These are phyloP conservation scores for Mycena latifolia DNA, from an alignment of 768 basidiomycete species.

Conservation along the genomic window DNA sequence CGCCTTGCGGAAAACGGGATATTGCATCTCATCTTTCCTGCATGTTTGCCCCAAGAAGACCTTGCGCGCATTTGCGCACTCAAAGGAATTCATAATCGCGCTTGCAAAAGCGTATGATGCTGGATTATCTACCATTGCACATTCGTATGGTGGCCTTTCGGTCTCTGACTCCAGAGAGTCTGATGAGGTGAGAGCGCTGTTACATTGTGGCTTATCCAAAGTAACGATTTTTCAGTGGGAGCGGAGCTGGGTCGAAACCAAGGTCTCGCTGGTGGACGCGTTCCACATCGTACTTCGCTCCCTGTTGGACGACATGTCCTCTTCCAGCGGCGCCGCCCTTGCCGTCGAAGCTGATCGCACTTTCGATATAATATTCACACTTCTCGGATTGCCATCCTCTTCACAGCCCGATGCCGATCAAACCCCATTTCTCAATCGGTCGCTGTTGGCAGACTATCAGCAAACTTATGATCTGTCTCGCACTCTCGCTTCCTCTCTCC, in stretches of 20 bases:
- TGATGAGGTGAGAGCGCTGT: constrained; percentile 41
- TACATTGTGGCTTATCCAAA: too few species aligned
- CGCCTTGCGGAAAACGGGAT: constrained; percentile 71
- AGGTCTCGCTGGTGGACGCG: constrained; percentile 76
- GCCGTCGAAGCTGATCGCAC: constrained; percentile 63
- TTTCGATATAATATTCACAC: constrained; percentile 69
- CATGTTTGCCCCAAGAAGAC: constrained; percentile 62
- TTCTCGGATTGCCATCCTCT: constrained; percentile 62
- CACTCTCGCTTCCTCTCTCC: constrained; percentile 60
- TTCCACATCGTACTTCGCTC: constrained; percentile 71
- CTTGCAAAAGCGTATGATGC: constrained; percentile 72
- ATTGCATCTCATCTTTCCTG: constrained; percentile 68
- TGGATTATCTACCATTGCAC: constrained; percentile 66
- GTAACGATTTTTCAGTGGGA: constrained; percentile 63
- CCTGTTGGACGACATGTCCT: constrained; percentile 62
- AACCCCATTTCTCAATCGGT: constrained; percentile 74
- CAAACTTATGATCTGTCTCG: constrained; percentile 70
- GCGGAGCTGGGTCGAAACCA: constrained; percentile 76
- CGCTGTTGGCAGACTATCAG: constrained; percentile 81
- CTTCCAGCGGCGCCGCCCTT: constrained; percentile 56
- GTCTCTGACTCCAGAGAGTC: constrained; percentile 43
- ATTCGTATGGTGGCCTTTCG: constrained; percentile 70
- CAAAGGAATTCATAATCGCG: constrained; percentile 64
- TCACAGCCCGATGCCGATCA: constrained; percentile 42
- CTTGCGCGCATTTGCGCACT: constrained; percentile 64